Conservation (phyloP, 768 basidiomycete genomes). For the Wakefieldia striispora region DNA sequence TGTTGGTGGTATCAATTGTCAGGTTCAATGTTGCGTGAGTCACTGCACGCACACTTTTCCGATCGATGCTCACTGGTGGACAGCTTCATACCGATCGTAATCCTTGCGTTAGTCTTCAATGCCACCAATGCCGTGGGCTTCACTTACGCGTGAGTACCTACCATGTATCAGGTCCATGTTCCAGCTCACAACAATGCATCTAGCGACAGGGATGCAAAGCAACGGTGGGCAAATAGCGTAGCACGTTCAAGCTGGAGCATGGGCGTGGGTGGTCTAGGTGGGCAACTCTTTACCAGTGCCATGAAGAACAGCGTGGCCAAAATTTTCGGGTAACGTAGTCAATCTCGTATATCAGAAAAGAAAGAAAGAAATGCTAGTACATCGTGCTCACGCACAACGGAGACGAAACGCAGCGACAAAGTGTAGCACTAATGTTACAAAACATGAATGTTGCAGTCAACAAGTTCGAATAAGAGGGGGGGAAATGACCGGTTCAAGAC, state of each 20-base stretch:
- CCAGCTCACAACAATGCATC: slow-evolving; percentile 12
- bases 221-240: slow-evolving; percentile 80
- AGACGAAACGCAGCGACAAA: slow-evolving; percentile 13
- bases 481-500: slow-evolving; percentile 20
- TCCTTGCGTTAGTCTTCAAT: slow-evolving; percentile 95
- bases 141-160: slow-evolving; percentile 77
- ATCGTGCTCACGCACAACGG: slow-evolving; percentile 4
- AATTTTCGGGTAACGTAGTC: slow-evolving; percentile 54
- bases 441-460: slow-evolving; percentile 26
- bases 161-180: slow-evolving; percentile 3
- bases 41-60: neutral
- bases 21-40: slow-evolving; percentile 86
- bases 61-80: slow-evolving; percentile 9
- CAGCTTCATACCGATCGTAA: slow-evolving; percentile 93
- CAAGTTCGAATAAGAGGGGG: slow-evolving; percentile 12
- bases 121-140: slow-evolving; percentile 94
- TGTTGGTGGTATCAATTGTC: slow-evolving; percentile 86
- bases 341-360: neutral
- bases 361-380: slow-evolving; percentile 15
- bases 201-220: slow-evolving; percentile 91
- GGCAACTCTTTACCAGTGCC: slow-evolving; percentile 77
- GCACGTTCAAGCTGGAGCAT: slow-evolving; percentile 69
- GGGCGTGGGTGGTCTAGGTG: slow-evolving; percentile 79
- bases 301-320: slow-evolving; percentile 80
- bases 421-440: slow-evolving; percentile 31